Conservation (phyloP, 306 rosid genomes). For the Cicer cuneatum region DNA sequence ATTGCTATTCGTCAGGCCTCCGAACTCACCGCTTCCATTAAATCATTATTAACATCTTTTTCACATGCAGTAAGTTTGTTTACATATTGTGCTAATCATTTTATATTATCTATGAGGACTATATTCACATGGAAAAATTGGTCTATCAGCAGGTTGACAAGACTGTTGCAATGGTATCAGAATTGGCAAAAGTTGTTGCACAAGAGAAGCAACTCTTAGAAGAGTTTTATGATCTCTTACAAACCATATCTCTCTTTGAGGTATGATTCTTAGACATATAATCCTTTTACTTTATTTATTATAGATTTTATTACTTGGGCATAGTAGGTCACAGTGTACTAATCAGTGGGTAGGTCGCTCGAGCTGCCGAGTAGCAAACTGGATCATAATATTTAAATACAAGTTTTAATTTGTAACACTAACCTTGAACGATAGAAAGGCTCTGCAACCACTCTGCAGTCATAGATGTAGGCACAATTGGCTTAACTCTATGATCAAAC, state of each 20-base stretch:
- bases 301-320: neutral
- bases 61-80: conserved; percentile 53
- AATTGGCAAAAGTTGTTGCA: conserved; percentile 66
- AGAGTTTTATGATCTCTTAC: conserved; percentile 63
- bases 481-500: too few relatives aligned
- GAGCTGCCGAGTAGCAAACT: too few relatives aligned
- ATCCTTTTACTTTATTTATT: neutral
- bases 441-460: too few relatives aligned
- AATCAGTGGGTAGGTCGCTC: too few relatives aligned
- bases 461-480: too few relatives aligned
- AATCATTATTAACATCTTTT: conserved; percentile 50
- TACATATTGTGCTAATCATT: neutral
- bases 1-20: conserved; percentile 55
- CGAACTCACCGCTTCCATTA: conserved; percentile 57
- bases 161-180: conserved; percentile 56
- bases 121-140: conserved; percentile 18
- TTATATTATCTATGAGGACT: neutral
- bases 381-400: too few relatives aligned
- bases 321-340: too few relatives aligned
- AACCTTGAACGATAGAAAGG: too few relatives aligned
- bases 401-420: too few relatives aligned
- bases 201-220: conserved; percentile 71
- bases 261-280: conserved; percentile 41
- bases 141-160: conserved; percentile 57
- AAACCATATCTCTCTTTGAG: conserved; percentile 58